phyloP scores from a whole-genome alignment of 2,329 filamentous ascomycete genomes.

The Ophiostoma populinum region DNA sequence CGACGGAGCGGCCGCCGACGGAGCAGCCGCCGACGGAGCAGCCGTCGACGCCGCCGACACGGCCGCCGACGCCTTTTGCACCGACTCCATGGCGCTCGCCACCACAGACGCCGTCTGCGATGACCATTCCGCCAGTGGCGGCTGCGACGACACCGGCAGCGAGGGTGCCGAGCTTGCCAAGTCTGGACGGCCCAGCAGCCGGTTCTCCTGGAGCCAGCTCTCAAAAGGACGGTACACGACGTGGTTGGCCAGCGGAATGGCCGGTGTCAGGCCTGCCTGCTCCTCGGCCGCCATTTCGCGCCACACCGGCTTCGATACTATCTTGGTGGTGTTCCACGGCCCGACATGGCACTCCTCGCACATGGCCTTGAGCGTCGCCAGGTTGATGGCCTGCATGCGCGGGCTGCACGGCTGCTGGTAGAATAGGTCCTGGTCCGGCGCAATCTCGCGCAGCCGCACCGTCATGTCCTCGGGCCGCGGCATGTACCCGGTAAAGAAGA shows the following conservation, averaged over 20 bases:
- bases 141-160: slow-evolving; percentile 1
- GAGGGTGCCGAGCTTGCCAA: slow-evolving; percentile 1
- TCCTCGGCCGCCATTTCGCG: slow-evolving; percentile 52
- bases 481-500: slow-evolving; percentile 63
- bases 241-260: slow-evolving; percentile 42
- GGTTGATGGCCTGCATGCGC: slow-evolving; percentile 27
- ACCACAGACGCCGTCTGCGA: slow-evolving; percentile 6
- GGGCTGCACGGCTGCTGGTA: slow-evolving; percentile 30
- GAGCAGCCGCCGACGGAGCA: slow-evolving; percentile 15
- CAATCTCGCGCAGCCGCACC: slow-evolving; percentile 35
- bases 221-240: slow-evolving; percentile 49
- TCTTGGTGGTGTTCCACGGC: slow-evolving; percentile 29
- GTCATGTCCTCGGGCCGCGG: slow-evolving; percentile 44
- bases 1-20: slow-evolving; percentile 8
- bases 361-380: slow-evolving; percentile 36
- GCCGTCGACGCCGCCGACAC: slow-evolving; percentile 13
- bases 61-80: slow-evolving; percentile 18
- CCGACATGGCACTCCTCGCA: slow-evolving; percentile 42
- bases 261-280: slow-evolving; percentile 44
- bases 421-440: slow-evolving; percentile 41
- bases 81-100: slow-evolving; percentile 8
- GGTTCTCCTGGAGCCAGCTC: slow-evolving; percentile 39
- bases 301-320: slow-evolving; percentile 39
- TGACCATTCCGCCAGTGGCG: slow-evolving; percentile 12
- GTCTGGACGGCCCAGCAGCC: slow-evolving; percentile 14